phyloP scores from a whole-genome alignment of 768 basidiomycete species.

The Suillus weaverae region DNA sequence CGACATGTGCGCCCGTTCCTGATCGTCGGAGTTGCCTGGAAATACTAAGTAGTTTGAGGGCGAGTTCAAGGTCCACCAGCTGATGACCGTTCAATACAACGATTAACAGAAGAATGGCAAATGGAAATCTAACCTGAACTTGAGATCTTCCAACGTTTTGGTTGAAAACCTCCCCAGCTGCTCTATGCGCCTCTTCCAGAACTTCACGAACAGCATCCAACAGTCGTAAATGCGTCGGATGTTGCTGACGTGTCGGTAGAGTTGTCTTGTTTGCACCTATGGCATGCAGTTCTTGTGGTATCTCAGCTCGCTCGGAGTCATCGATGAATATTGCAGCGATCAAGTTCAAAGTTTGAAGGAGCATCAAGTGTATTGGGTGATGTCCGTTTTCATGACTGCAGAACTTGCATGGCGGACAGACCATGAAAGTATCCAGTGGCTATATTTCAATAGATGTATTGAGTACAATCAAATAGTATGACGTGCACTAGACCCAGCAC shows the following conservation, averaged over 20 bases:
- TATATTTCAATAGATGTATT: conserved; percentile 31
- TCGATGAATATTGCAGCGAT: conserved; percentile 41
- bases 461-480: conserved; percentile 18
- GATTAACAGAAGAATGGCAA: background rate
- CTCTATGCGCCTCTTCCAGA: conserved; percentile 20
- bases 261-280: conserved; percentile 4
- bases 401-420: conserved; percentile 33
- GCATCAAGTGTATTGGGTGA: conserved; percentile 30
- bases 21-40: conserved; percentile 46
- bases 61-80: conserved; percentile 35
- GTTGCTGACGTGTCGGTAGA: conserved; percentile 1
- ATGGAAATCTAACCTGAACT: conserved; percentile 26
- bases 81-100: background rate
- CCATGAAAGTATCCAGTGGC: conserved; percentile 54
- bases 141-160: conserved; percentile 16
- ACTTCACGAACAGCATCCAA: conserved; percentile 24
- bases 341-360: conserved; percentile 45
- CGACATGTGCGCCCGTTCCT: conserved; percentile 41
- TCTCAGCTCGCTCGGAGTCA: conserved; percentile 20
- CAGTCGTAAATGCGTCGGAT: conserved; percentile 8
- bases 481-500: conserved; percentile 17
- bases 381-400: conserved; percentile 26
- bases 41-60: conserved; percentile 38
- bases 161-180: conserved; percentile 21
- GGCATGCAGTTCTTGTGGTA: background rate